Evolutionary conservation across 208 protist species (phyloP).

Genomic region (Leishmania tropica): DNA sequence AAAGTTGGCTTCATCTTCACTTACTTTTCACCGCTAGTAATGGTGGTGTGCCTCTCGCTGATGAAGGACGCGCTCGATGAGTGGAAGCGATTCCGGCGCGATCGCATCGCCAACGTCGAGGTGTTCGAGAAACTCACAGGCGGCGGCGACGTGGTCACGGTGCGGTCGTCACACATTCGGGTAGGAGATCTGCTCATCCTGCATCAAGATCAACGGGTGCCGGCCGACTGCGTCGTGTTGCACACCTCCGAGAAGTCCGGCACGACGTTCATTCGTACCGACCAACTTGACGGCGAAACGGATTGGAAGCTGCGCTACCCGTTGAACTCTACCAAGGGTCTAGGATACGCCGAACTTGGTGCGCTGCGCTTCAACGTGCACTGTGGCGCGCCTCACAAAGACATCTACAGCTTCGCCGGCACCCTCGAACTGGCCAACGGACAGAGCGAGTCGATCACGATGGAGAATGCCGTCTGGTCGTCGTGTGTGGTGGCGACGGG

Average conservation of each 20-base stretch:
- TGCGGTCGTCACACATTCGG: constrained; percentile 86
- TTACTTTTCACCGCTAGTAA: constrained; percentile 94
- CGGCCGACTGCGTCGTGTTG: constrained; percentile 97
- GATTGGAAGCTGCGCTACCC: constrained; percentile 97
- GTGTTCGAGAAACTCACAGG: constrained; percentile 65
- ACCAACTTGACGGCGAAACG: constrained; percentile 99
- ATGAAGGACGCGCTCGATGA: constrained; percentile 96
- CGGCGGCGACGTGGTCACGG: constrained; percentile 43
- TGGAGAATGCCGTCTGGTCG: constrained; percentile 98
- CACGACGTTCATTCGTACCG: constrained; percentile 97
- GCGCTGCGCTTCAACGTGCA: constrained; percentile 62
- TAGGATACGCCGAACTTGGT: constrained; percentile 36
- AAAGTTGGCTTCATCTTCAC: constrained; percentile 95
- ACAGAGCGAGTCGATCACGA: constrained; percentile 70
- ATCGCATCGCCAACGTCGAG: constrained; percentile 83
- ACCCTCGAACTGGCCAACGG: constrained; percentile 58
- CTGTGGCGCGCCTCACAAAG: constrained; percentile 89
- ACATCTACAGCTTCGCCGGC: constrained; percentile 97
- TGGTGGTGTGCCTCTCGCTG: constrained; percentile 92
- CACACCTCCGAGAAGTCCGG: constrained; percentile 95
- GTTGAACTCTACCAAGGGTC: constrained; percentile 52
- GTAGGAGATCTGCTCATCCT: constrained; percentile 96
- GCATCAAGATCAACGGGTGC: constrained; percentile 93
- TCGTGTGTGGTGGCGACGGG: constrained; percentile 97
- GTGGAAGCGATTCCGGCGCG: constrained; percentile 90